These are phyloP conservation scores for Smittium culicis DNA, from an alignment of 371 early-diverging fungal species.

Conservation along the genomic window DNA sequence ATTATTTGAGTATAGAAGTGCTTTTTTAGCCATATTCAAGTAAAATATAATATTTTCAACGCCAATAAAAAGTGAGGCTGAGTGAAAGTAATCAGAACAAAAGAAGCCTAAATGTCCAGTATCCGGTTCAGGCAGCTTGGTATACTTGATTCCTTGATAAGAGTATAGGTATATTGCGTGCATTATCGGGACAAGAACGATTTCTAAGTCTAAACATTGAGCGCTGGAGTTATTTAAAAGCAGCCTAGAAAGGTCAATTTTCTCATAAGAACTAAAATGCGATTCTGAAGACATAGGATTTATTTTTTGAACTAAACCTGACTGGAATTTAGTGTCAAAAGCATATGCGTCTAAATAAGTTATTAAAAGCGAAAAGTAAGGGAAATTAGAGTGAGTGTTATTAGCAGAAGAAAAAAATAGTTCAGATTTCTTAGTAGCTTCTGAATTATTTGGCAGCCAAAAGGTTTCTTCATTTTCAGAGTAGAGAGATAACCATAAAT, in stretches of 20 bases:
- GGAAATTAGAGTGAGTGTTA: background rate
- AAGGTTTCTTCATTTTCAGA: background rate
- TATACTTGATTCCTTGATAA: constrained; percentile 2
- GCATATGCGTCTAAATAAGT: background rate
- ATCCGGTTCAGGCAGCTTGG: background rate
- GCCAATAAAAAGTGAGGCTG: background rate
- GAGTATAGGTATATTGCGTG: constrained; percentile 1
- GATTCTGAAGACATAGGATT: no score
- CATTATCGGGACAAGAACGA: background rate
- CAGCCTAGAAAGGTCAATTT: no score
- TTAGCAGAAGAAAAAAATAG: background rate
- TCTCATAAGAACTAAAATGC: no score
- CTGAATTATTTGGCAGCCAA: background rate
- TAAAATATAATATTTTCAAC: background rate
- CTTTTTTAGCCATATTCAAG: background rate
- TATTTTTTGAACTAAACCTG: no score
- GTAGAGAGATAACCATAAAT: constrained; percentile 5
- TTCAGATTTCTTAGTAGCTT: background rate
- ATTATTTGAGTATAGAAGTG: no score
- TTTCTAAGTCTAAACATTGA: background rate
- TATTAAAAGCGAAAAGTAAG: background rate
- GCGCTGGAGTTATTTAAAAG: no score
- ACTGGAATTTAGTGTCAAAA: background rate
- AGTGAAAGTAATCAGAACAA: background rate
- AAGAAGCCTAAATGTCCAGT: background rate